Evolutionary conservation across 2,329 filamentous ascomycete genomes (phyloP), one percentile per base, ranked within the genome.

Genomic region (Geosmithia putterillii): DNA sequence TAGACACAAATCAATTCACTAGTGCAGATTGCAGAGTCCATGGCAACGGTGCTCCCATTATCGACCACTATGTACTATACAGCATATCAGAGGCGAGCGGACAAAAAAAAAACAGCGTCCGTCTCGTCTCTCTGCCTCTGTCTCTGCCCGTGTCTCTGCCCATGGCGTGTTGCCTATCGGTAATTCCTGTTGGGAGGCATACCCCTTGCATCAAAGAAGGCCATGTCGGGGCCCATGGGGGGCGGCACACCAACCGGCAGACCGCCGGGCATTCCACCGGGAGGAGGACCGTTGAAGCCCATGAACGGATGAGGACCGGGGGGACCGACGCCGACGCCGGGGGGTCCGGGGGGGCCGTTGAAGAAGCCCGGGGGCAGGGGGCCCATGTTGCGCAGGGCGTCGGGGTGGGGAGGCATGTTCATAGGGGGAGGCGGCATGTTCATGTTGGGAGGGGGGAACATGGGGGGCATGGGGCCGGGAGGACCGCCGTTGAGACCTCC

Each of bases 401-500:
- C 70, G 1, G 69, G 44, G 38, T 40, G 70, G 12, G 67, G 68
- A 7, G 64, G 63, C 54, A 71, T 65, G 6, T n/a, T n/a, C n/a
- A n/a, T n/a, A n/a, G n/a, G n/a, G n/a, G n/a, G n/a, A n/a, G 68
- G 70, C 14, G 74, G 70, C 48, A 80, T 81, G 55, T 73, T 77
- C n/a, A n/a, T n/a, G n/a, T n/a, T n/a, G n/a, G n/a, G n/a, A n/a
- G 74, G 74, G 18, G 74, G 74, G 51, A 74, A 79, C 66, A 78
- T 77, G 48, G 69, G 71, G 42, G 71, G 73, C 57, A 76, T 68
- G 15, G 72, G 71, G 28, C 48, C 70, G 65, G 49, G 61, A n/a
- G n/a, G n/a, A n/a, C n/a, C n/a, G 64, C 28, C 34, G 34, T n/a
- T 36, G 34, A 6, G 34, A n/a, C 28, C 28, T 8, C 15, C 15